Base-by-base conservation (phyloP, 2,329 filamentous ascomycete genomes). In the Fusarium sp. region DNA sequence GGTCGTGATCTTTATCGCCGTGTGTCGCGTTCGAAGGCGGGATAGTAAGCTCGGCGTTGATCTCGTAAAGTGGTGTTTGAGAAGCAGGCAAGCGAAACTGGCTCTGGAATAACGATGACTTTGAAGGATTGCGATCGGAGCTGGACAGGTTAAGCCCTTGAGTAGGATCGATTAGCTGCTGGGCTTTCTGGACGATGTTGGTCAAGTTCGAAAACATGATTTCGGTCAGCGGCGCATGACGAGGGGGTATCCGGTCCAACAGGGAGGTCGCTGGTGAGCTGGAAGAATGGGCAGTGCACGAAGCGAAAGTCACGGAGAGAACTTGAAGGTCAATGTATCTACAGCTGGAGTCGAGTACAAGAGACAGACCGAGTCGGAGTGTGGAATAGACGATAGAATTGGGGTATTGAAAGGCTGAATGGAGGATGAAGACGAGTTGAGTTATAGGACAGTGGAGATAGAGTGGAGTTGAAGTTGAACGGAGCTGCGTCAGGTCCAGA, bases 31-130 rank as follows among this genome's bases (percentile, higher is more conserved):
- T 92, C 69, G 89, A 88, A 67, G 88, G 90, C 58, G 91, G 90
- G 62, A 99, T 92, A 59, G 94, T 97, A 64, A 99, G 89, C 84
- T 99, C 96, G 77, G 96, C 94, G 65, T 92, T 94, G 82, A 99
- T 98, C 84, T 99, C 96, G 82, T 97, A 94, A 61, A 98, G 87
- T 58, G 96, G 96, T 68, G 92, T 94, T 82, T 99, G 95, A 41
- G 93, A 91, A 77, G 93, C 90, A 46, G 96, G 96, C 34, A 99
- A 91, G 72, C 96, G 93, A 84, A 99, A 99, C 82, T 99, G 96
- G 80, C 92, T 91, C 83, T 96, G 94, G 84, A 98, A 99, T 62
- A 98, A 89, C 53, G 92, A 91, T 58, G 94, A 90, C 83, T 98
- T 98, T 77, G 94, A 95, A 51, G 94, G 94, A 78, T 93, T 91